Percentiles rank a stretch among this genome's conserved stretches.
Conservation (phyloP, 805 yeast genomes). For the Ogataea allantospora region DNA sequence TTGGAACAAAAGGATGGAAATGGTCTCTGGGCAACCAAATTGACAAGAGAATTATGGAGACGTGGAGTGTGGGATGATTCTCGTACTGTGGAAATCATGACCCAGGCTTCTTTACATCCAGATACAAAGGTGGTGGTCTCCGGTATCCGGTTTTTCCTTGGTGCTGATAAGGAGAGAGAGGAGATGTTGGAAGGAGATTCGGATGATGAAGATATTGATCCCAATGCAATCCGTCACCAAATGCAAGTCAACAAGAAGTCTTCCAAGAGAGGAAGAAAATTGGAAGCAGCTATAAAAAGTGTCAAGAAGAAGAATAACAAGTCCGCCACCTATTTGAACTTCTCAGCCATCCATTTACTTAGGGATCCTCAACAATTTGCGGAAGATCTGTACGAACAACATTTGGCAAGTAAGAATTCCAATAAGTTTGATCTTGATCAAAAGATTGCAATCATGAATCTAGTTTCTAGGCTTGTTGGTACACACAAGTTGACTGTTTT, state of each 20-base stretch:
- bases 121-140: constrained; percentile 85
- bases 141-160: constrained; percentile 87
- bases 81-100: constrained; percentile 95
- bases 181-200: constrained; percentile 73
- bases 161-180: constrained; percentile 93
- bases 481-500: constrained; percentile 89
- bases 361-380: constrained; percentile 99
- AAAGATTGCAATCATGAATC: constrained; percentile 81
- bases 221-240: constrained; percentile 73
- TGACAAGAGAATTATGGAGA: constrained; percentile 95
- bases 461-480: constrained; percentile 87
- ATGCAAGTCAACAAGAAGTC: constrained; percentile 81
- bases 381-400: constrained; percentile 71
- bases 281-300: constrained; percentile 69
- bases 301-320: constrained; percentile 59
- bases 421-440: constrained; percentile 82
- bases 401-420: constrained; percentile 65
- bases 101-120: constrained; percentile 87
- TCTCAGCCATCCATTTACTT: constrained; percentile 89
- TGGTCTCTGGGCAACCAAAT: constrained; percentile 94
- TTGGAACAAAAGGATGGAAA: constrained; percentile 73
- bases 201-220: constrained; percentile 66
- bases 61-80: constrained; percentile 98
- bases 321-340: constrained; percentile 72
- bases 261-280: constrained; percentile 73